Percentiles rank a stretch among this genome's conserved stretches.
These are phyloP conservation scores for Rosa multiflora DNA, from an alignment of 306 rosid genomes.

Conservation along the genomic window DNA sequence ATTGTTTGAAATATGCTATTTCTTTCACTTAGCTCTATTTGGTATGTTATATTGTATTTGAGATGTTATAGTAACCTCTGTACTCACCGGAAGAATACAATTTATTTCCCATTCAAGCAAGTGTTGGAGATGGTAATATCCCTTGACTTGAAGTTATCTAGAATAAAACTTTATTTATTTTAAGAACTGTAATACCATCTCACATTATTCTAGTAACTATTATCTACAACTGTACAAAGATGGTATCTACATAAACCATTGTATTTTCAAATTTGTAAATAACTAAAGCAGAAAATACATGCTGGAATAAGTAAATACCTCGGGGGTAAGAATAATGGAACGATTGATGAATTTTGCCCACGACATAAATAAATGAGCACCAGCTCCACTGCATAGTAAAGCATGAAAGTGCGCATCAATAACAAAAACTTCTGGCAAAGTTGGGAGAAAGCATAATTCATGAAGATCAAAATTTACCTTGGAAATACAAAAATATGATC, in stretches of 20 bases:
- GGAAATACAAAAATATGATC: slow-evolving; percentile 93
- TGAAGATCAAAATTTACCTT: slow-evolving; percentile 43
- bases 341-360: slow-evolving; percentile 87
- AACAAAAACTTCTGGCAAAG: not conserved
- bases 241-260: not conserved
- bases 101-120: no score
- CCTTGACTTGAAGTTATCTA: not conserved
- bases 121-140: not conserved
- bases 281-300: slow-evolving; percentile 14
- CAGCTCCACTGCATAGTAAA: slow-evolving; percentile 72
- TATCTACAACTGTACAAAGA: not conserved
- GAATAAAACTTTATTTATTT: not conserved
- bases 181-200: not conserved
- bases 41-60: no score
- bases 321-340: slow-evolving; percentile 89
- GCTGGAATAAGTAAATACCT: slow-evolving; percentile 47
- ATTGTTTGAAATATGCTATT: no score
- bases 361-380: slow-evolving; percentile 93
- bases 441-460: not conserved
- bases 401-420: slow-evolving; percentile 16
- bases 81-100: no score
- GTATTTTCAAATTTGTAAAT: not conserved
- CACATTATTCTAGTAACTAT: not conserved
- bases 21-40: no score
- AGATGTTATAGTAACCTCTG: no score